A percentile compares a stretch with the other conserved stretches of the same genome.
Conservation (phyloP, 2,329 filamentous ascomycete genomes). For the Catunica adiposa region DNA sequence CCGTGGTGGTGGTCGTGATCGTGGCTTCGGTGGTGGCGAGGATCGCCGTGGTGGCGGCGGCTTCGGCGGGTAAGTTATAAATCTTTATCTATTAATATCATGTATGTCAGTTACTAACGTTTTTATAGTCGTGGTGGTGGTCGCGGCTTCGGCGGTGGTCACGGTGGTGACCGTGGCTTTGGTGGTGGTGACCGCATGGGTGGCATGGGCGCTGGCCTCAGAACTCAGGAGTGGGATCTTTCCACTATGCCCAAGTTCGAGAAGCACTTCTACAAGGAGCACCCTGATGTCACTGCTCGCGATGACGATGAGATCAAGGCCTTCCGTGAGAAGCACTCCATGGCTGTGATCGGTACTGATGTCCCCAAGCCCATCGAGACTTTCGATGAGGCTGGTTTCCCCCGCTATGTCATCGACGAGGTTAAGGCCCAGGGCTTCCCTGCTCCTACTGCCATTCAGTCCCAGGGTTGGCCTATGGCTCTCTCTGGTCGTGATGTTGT, state of each 20-base stretch:
- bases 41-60: constrained; percentile 28
- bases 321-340: constrained; percentile 73
- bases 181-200: constrained; percentile 88
- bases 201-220: constrained; percentile 71
- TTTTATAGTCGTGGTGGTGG: constrained; percentile 21
- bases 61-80: constrained; percentile 22
- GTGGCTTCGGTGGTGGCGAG: constrained; percentile 20
- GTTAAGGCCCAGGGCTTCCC: constrained; percentile 97
- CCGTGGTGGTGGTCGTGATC: constrained; percentile 25
- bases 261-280: constrained; percentile 98
- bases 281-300: constrained; percentile 58
- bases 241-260: constrained; percentile 81
- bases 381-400: constrained; percentile 96
- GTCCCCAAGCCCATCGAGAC: constrained; percentile 90
- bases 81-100: not conserved
- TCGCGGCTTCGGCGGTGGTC: constrained; percentile 18
- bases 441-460: constrained; percentile 78
- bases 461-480: constrained; percentile 98
- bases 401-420: constrained; percentile 91
- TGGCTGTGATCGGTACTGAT: constrained; percentile 62
- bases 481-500: constrained; percentile 95
- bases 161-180: constrained; percentile 29
- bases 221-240: constrained; percentile 77
- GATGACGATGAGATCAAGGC: constrained; percentile 66
- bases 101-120: constrained; percentile 22